These are phyloP conservation scores for Fusarium chlamydosporum DNA, from an alignment of 2,329 filamentous ascomycete genomes.

Conservation along the genomic window DNA sequence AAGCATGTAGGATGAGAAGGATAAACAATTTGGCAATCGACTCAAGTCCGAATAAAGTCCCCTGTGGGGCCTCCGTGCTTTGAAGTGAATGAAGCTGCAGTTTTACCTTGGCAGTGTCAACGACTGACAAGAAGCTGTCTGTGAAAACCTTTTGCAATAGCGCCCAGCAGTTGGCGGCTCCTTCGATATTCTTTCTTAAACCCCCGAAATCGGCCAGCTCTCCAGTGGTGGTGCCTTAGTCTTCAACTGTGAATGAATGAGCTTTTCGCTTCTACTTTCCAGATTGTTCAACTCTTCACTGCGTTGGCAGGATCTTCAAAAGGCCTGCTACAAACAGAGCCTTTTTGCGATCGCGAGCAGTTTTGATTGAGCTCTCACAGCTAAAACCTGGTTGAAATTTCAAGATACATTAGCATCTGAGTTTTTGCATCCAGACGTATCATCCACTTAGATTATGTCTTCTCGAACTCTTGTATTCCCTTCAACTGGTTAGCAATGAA, in stretches of 20 bases:
- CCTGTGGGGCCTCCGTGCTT: constrained; percentile 19
- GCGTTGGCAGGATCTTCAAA: constrained; percentile 44
- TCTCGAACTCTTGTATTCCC: constrained; percentile 32
- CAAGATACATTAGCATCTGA: constrained; percentile 14
- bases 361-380: constrained; percentile 28
- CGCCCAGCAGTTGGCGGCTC: constrained; percentile 9
- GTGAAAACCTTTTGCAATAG: constrained; percentile 19
- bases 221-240: neutral
- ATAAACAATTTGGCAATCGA: neutral
- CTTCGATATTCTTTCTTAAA: constrained; percentile 2
- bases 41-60: neutral
- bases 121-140: constrained; percentile 36
- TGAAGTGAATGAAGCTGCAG: constrained; percentile 6
- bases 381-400: constrained; percentile 6
- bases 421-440: constrained; percentile 10
- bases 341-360: constrained; percentile 45
- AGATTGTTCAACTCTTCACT: constrained; percentile 33
- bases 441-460: constrained; percentile 35
- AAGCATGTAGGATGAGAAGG: neutral
- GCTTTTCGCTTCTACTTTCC: constrained; percentile 17
- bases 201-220: neutral
- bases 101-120: constrained; percentile 36
- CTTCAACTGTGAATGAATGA: constrained; percentile 11
- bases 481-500: constrained; percentile 32
- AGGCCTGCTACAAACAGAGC: constrained; percentile 46